phyloP scores from a whole-genome alignment of 2,329 filamentous ascomycete genomes.

The Elsinoe necatrix region DNA sequence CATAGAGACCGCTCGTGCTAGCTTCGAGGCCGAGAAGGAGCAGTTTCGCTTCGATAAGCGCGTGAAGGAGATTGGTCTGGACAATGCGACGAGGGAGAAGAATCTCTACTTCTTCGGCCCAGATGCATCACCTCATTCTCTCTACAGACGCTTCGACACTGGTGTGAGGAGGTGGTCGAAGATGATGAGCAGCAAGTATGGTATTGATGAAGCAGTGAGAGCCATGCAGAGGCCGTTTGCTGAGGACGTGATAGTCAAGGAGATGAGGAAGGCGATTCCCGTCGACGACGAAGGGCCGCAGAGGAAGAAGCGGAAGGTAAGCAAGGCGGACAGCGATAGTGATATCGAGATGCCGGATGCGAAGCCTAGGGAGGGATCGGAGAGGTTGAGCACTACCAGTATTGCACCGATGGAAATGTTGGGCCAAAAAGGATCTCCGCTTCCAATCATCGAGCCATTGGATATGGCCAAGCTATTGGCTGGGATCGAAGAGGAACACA shows the following conservation, averaged over 20 bases:
- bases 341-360: background rate
- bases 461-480: background rate
- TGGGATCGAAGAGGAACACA: background rate
- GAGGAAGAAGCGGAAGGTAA: background rate
- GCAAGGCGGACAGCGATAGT: background rate
- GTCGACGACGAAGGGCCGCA: background rate
- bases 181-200: conserved; percentile 5
- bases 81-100: background rate
- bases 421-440: background rate
- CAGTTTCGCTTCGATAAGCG: background rate
- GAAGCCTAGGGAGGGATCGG: background rate
- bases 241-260: background rate
- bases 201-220: background rate
- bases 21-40: background rate
- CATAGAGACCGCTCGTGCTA: background rate
- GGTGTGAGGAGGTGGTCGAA: background rate
- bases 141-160: background rate
- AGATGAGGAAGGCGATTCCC: no score
- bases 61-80: background rate
- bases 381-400: background rate
- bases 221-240: background rate
- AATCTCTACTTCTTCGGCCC: background rate
- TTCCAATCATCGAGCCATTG: background rate
- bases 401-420: background rate
- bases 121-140: background rate